Conservation (phyloP, 371 early-diverging fungal genomes). For the Mucor mucedo region DNA sequence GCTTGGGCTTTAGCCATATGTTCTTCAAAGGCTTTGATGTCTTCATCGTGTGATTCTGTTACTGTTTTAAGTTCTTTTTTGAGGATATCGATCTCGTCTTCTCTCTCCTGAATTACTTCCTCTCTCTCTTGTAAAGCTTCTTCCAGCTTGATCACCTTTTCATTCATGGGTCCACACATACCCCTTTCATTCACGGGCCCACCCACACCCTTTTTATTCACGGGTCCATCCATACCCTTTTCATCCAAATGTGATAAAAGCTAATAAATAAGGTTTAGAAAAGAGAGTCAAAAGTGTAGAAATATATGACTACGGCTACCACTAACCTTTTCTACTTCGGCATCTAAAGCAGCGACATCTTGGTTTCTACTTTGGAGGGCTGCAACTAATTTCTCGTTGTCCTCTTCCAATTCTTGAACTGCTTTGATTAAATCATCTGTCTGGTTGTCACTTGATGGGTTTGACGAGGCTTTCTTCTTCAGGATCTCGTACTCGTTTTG, state of each 20-base stretch:
- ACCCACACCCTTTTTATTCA: conserved; percentile 22
- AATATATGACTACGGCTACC: background rate
- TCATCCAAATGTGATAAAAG: conserved; percentile 24
- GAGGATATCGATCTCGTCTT: conserved; percentile 22
- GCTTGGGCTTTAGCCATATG: conserved; percentile 15
- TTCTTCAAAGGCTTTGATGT: conserved; percentile 26
- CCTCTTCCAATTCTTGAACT: conserved; percentile 11
- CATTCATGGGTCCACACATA: conserved; percentile 7
- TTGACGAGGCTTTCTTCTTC: conserved; percentile 16
- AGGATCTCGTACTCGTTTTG: conserved; percentile 25
- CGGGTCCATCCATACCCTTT: conserved; percentile 2
- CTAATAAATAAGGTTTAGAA: background rate
- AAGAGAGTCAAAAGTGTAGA: background rate
- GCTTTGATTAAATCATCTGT: conserved; percentile 4
- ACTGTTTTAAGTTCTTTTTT: conserved; percentile 17
- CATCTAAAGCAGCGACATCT: conserved; percentile 40
- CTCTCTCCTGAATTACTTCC: conserved; percentile 9
- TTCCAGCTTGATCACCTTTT: conserved; percentile 9
- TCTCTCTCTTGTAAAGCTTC: background rate
- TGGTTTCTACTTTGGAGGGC: conserved; percentile 38
- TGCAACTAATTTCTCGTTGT: conserved; percentile 22
- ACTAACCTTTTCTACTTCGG: conserved; percentile 40
- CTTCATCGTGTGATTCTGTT: conserved; percentile 25
- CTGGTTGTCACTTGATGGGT: background rate
- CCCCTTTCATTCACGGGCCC: no score